Percentiles rank a stretch among this genome's conserved stretches.
These are phyloP conservation scores for Darksidea phi DNA, from an alignment of 495 filamentous ascomycete genomes.

Conservation along the genomic window DNA sequence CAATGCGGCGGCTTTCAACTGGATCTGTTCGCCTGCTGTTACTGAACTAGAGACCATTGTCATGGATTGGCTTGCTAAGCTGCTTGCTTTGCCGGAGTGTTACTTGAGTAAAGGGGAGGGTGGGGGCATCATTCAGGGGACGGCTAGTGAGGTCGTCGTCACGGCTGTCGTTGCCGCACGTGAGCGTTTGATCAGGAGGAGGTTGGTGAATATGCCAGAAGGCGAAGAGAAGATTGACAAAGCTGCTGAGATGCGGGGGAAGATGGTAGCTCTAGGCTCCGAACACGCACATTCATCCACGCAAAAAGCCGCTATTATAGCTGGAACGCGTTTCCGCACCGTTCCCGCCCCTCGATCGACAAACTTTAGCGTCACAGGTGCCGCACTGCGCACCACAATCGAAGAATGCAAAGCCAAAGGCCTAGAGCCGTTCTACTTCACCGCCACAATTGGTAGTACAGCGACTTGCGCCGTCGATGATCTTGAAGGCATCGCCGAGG, in stretches of 20 bases:
- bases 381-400: constrained; percentile 58
- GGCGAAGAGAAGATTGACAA: constrained; percentile 62
- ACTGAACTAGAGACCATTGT: constrained; percentile 95
- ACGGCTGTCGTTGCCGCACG: constrained; percentile 86
- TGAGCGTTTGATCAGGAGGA: constrained; percentile 54
- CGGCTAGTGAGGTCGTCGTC: constrained; percentile 83
- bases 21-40: constrained; percentile 92
- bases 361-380: constrained; percentile 69
- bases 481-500: constrained; percentile 65
- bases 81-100: constrained; percentile 69
- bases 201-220: constrained; percentile 38
- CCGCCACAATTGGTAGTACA: constrained; percentile 83
- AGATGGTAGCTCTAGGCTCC: constrained; percentile 78
- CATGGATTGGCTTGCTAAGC: constrained; percentile 83
- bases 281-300: constrained; percentile 78
- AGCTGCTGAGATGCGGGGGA: constrained; percentile 62
- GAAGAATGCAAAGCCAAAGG: constrained; percentile 61
- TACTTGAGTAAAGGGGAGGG: constrained; percentile 77
- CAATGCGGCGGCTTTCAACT: constrained; percentile 91
- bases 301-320: constrained; percentile 83
- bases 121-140: constrained; percentile 93
- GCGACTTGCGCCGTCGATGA: constrained; percentile 84
- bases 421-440: constrained; percentile 82
- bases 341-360: constrained; percentile 61
- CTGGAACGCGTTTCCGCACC: constrained; percentile 73